Evolutionary conservation across 805 yeast species (phyloP), one percentile per base, ranked within the genome.

Genomic region (Candida arabinofermentans): DNA sequence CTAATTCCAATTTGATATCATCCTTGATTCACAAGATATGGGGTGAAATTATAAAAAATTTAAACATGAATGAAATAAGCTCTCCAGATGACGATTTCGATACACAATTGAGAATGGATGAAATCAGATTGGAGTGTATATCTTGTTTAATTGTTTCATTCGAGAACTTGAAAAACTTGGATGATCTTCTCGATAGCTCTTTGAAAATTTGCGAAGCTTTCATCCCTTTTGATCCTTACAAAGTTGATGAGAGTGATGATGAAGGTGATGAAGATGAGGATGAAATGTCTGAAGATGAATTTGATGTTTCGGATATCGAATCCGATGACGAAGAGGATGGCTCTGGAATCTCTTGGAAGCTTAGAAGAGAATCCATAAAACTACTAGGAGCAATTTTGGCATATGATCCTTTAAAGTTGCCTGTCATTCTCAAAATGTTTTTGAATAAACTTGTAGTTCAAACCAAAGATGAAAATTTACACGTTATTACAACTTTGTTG

Each of bases 271-370:
- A 43, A n/a, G 42, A 44, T 5, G 71, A 65, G 14, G 65, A 59
- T 4, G 65, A 62, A 14, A 68, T 62, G 3, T 62, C 51, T 4
- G 66, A 62, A 10, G 70, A 66, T 17, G 80, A 74, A 4, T 64
- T 54, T 38, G 75, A 71, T 24, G 45, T 51, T 3, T 66, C 66
- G 17, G 64, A 61, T 18, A 65, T 65, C n/a, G 74, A 66, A n/a
- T 81, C 75, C 9, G 67, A 54, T 21, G 78, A 75, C 27, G 59
- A 54, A 21, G 68, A 66, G 14, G 64, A 61, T 17, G 62, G 60
- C 5, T 66, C 66, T 24, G 66, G 63, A 19, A 58, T 55, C 16
- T 72, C 83, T 2, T 81, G 90, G 84, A 81, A 76, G 48, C 61
- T 85, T 16, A 66, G 93, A 44, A 65, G 75, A 32, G 72, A 71